Evolutionary conservation across 768 basidiomycete genomes (phyloP).

Genomic region (Suillus spraguei): DNA sequence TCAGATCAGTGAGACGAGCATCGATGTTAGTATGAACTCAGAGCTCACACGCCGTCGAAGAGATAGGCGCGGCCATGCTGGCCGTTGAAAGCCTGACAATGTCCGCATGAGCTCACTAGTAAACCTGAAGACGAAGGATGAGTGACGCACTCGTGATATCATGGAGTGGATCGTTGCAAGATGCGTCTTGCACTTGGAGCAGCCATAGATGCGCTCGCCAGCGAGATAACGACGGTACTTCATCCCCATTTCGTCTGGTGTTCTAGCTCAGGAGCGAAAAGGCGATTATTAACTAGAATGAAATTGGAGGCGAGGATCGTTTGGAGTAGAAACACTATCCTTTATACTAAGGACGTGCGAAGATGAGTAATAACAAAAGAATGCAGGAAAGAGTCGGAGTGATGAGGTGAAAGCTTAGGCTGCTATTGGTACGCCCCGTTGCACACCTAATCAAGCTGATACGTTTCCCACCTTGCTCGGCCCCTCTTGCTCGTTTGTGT

Average conservation of each 20-base stretch:
- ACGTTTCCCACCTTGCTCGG: slow-evolving; percentile 28
- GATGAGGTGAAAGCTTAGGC: slow-evolving; percentile 7
- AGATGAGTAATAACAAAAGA: slow-evolving; percentile 17
- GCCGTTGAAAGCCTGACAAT: slow-evolving; percentile 87
- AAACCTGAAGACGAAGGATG: slow-evolving; percentile 1
- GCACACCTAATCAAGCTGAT: slow-evolving; percentile 27
- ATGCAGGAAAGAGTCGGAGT: slow-evolving; percentile 17
- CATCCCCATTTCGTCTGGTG: slow-evolving; percentile 70
- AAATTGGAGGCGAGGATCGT: slow-evolving; percentile 7
- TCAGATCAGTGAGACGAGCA: slow-evolving; percentile 15
- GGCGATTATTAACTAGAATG: slow-evolving; percentile 1
- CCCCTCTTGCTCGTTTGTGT: background rate
- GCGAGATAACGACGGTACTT: slow-evolving; percentile 85
- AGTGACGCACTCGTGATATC: slow-evolving; percentile 75
- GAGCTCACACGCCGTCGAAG: slow-evolving; percentile 87
- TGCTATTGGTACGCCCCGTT: slow-evolving; percentile 21
- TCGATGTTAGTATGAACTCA: slow-evolving; percentile 19
- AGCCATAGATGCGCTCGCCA: slow-evolving; percentile 87
- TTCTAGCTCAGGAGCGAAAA: slow-evolving; percentile 6
- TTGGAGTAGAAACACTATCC: slow-evolving; percentile 14
- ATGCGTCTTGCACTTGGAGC: slow-evolving; percentile 85
- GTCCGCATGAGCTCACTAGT: slow-evolving; percentile 18
- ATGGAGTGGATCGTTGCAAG: slow-evolving; percentile 90
- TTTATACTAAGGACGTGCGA: slow-evolving; percentile 36
- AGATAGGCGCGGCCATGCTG: slow-evolving; percentile 96